Conservation (phyloP, 179 eudicot species). For the Gypsophila paniculata region DNA sequence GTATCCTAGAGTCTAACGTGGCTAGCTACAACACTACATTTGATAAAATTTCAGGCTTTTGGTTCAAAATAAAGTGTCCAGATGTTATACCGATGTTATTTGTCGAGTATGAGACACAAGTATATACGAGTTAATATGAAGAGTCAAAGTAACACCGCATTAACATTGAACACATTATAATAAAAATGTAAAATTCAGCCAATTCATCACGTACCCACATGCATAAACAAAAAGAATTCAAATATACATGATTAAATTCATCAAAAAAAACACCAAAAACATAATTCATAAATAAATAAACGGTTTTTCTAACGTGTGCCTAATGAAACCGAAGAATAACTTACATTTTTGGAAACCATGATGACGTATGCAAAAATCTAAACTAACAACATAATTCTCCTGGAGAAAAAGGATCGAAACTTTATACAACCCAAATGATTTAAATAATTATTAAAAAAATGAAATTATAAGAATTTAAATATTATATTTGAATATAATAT, state of each 20-base stretch:
- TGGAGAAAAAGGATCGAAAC: slow-evolving; percentile 11
- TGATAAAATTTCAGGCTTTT: too few relatives aligned
- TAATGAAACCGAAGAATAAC: background rate
- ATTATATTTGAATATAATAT: background rate
- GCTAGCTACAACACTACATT: too few relatives aligned
- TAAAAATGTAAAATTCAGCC: background rate
- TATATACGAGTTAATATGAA: too few relatives aligned
- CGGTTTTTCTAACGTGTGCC: too few relatives aligned
- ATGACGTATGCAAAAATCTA: slow-evolving; percentile 1
- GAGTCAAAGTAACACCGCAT: too few relatives aligned
- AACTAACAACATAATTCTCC: background rate
- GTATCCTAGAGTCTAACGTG: too few relatives aligned
- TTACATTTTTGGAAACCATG: slow-evolving; percentile 10
- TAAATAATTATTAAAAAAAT: background rate
- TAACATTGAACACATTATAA: too few relatives aligned
- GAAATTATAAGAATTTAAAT: background rate
- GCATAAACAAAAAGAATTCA: background rate
- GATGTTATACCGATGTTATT: too few relatives aligned
- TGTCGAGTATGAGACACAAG: too few relatives aligned
- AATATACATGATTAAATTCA: too few relatives aligned
- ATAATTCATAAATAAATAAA: background rate
- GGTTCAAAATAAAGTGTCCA: too few relatives aligned
- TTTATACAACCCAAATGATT: background rate
- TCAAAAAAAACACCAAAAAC: too few relatives aligned
- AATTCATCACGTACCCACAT: background rate